These are phyloP conservation scores for Dorcoceras hygrometricum DNA, from an alignment of 257 asterid species.

Conservation along the genomic window DNA sequence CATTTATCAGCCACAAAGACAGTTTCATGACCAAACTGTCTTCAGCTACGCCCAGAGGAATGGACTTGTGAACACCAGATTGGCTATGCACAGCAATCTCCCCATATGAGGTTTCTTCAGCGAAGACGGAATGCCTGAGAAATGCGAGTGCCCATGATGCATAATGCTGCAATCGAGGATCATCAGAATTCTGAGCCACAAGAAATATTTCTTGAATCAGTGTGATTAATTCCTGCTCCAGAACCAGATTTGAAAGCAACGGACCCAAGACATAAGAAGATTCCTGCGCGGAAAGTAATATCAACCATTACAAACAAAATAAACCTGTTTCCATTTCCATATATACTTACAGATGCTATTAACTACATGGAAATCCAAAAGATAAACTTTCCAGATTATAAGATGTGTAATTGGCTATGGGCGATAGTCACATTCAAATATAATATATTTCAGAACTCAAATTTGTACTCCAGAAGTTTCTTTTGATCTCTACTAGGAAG, in stretches of 20 bases:
- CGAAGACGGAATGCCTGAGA: slow-evolving; percentile 68
- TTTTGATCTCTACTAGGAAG: slow-evolving; percentile 12
- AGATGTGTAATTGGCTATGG: not conserved
- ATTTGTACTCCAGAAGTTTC: not conserved
- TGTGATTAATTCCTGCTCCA: slow-evolving; percentile 64
- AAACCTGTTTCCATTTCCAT: slow-evolving; percentile 9
- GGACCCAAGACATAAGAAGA: slow-evolving; percentile 49
- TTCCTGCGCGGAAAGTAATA: slow-evolving; percentile 43
- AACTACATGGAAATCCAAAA: slow-evolving; percentile 6
- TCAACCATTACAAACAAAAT: slow-evolving; percentile 19
- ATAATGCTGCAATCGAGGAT: slow-evolving; percentile 61
- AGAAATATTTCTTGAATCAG: slow-evolving; percentile 82
- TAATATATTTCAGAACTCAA: not conserved
- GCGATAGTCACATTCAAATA: not conserved
- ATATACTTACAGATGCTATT: slow-evolving; percentile 3
- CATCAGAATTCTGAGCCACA: slow-evolving; percentile 65
- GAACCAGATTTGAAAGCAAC: slow-evolving; percentile 44
- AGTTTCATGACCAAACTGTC: slow-evolving; percentile 78
- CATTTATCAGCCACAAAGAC: slow-evolving; percentile 73
- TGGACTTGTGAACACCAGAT: slow-evolving; percentile 40
- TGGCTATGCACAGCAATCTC: slow-evolving; percentile 37
- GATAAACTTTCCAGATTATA: slow-evolving; percentile 3
- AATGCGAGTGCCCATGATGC: slow-evolving; percentile 92
- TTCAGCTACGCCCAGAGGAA: slow-evolving; percentile 57
- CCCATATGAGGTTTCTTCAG: slow-evolving; percentile 42